Conservation (phyloP, 495 filamentous ascomycete species). For the Pyrenopolyporus hunteri region DNA sequence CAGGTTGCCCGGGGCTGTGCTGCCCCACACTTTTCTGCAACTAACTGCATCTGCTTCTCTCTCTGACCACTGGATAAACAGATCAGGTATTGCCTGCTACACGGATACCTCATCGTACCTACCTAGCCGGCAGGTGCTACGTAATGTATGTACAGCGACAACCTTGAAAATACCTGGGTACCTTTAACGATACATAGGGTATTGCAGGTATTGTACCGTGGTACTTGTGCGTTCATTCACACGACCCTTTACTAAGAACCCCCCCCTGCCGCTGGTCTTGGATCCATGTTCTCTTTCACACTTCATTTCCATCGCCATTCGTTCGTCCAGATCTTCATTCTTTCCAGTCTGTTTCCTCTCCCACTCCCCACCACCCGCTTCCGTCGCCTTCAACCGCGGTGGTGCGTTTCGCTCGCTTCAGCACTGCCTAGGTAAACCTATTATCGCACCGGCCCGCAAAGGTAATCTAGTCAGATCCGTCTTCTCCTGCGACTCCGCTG, state of each 20-base stretch:
- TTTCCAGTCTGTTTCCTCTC: slow-evolving; percentile 6
- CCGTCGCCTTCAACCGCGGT: neutral
- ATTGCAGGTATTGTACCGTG: too few species aligned
- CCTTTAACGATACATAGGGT: too few species aligned
- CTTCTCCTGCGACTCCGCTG: neutral
- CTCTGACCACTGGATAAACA: too few species aligned
- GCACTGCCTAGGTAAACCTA: neutral
- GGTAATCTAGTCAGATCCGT: neutral
- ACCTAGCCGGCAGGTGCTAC: too few species aligned
- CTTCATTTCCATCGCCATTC: slow-evolving; percentile 17
- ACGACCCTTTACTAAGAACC: neutral
- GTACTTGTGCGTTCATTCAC: neutral
- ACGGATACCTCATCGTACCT: too few species aligned
- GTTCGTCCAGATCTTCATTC: slow-evolving; percentile 11
- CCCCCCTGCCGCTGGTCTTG: neutral
- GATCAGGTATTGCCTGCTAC: too few species aligned
- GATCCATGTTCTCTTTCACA: slow-evolving; percentile 7
- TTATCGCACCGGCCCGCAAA: neutral
- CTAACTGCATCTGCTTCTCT: neutral
- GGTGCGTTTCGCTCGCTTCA: slow-evolving; percentile 31
- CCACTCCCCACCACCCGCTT: neutral
- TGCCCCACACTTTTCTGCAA: neutral
- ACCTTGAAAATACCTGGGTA: too few species aligned
- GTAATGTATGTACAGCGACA: too few species aligned
- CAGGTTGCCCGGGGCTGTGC: slow-evolving; percentile 2